A percentile compares a stretch with the other conserved stretches of the same genome.
phyloP scores from a whole-genome alignment of 345 rosid genomes.

The Salix brachista region DNA sequence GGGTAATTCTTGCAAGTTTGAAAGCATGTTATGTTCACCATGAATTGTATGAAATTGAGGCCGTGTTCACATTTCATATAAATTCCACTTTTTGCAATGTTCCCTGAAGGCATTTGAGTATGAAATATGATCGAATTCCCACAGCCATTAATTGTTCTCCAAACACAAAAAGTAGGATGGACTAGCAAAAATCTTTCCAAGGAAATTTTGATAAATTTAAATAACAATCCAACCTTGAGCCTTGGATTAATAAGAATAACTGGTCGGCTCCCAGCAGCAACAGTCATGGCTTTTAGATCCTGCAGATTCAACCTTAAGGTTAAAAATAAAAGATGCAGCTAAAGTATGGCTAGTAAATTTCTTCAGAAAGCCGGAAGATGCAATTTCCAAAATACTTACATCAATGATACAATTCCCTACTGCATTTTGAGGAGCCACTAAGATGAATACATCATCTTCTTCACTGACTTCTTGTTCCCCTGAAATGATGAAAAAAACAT shows the following conservation, averaged over 20 bases:
- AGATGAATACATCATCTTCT: slow-evolving; percentile 81
- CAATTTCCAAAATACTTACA: slow-evolving; percentile 41
- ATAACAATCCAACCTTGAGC: slow-evolving; percentile 56
- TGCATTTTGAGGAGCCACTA: slow-evolving; percentile 95
- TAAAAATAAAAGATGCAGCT: background rate
- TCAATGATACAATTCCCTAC: slow-evolving; percentile 92
- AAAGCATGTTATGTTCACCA: background rate
- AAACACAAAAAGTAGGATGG: background rate
- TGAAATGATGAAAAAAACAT: slow-evolving; percentile 21
- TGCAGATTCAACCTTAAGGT: slow-evolving; percentile 25
- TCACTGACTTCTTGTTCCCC: slow-evolving; percentile 83
- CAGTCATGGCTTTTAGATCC: slow-evolving; percentile 94
- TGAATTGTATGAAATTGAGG: background rate
- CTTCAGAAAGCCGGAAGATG: background rate
- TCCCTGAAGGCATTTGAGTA: background rate
- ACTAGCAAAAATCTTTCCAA: background rate
- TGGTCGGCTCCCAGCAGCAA: slow-evolving; percentile 80
- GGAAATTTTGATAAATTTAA: slow-evolving; percentile 1
- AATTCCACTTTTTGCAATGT: background rate
- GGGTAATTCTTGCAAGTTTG: background rate
- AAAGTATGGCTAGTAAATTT: background rate
- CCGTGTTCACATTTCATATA: background rate
- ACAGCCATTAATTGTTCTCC: background rate
- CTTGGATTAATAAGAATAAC: slow-evolving; percentile 83
- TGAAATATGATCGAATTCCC: background rate